Percentiles rank a stretch among this genome's conserved stretches.
These are phyloP conservation scores for Calycina herbarum DNA, from an alignment of 2,329 filamentous ascomycete genomes.

Conservation along the genomic window DNA sequence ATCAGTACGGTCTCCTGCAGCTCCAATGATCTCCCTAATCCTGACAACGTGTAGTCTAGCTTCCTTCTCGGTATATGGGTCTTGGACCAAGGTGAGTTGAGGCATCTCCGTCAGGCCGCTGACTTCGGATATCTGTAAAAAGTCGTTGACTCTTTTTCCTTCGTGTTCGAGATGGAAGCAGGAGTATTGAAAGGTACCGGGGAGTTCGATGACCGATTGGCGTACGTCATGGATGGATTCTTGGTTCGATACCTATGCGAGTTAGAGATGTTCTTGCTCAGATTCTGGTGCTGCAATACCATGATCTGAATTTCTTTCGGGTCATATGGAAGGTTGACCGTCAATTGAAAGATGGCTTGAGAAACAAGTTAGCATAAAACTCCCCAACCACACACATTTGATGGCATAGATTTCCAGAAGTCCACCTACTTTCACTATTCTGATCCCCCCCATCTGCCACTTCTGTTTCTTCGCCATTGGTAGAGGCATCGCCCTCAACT, in stretches of 20 bases:
- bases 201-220: conserved; percentile 92
- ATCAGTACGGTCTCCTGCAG: conserved; percentile 85
- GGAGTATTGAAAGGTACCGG: conserved; percentile 91
- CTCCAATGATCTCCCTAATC: conserved; percentile 89
- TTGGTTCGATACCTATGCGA: conserved; percentile 74
- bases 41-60: conserved; percentile 91
- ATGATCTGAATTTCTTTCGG: conserved; percentile 80
- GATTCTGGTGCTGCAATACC: conserved; percentile 52
- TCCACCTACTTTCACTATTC: conserved; percentile 34
- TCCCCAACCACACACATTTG: not conserved
- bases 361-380: conserved; percentile 23
- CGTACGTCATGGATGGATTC: conserved; percentile 97
- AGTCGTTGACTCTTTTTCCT: conserved; percentile 90
- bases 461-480: conserved; percentile 28
- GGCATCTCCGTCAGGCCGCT: conserved; percentile 74
- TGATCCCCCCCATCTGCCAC: conserved; percentile 32
- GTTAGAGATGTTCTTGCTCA: conserved; percentile 31
- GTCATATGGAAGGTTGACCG: conserved; percentile 78
- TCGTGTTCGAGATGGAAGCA: conserved; percentile 97
- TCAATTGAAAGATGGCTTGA: conserved; percentile 60
- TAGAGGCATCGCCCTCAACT: conserved; percentile 14
- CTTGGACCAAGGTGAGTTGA: conserved; percentile 80
- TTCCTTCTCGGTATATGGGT: conserved; percentile 98
- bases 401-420: not conserved
- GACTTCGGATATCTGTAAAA: conserved; percentile 87